A percentile compares a stretch with the other conserved stretches of the same genome.
Evolutionary conservation across 495 filamentous ascomycete genomes (phyloP).

Genomic region (Xylaria curta): DNA sequence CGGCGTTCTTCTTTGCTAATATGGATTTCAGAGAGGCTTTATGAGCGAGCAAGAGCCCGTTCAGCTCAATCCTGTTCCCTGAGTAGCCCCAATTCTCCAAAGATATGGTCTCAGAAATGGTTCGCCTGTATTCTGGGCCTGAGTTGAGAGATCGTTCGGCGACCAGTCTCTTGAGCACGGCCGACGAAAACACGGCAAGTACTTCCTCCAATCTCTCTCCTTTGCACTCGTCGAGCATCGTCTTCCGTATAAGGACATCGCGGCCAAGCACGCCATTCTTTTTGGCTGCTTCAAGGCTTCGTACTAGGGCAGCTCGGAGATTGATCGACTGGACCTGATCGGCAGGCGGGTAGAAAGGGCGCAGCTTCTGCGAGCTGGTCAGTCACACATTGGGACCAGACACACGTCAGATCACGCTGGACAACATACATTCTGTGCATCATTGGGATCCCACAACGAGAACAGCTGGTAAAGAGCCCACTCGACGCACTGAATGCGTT

Average conservation of each 20-base stretch:
- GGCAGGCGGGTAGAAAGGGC: slow-evolving; percentile 85
- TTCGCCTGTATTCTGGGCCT: slow-evolving; percentile 47
- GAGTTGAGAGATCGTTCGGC: slow-evolving; percentile 49
- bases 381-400: slow-evolving; percentile 11
- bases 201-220: slow-evolving; percentile 83
- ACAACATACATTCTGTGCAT: slow-evolving; percentile 68
- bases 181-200: slow-evolving; percentile 77
- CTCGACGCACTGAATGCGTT: slow-evolving; percentile 77
- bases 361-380: slow-evolving; percentile 68
- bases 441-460: slow-evolving; percentile 76
- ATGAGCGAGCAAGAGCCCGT: slow-evolving; percentile 75
- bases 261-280: slow-evolving; percentile 82
- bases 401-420: not conserved
- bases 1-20: slow-evolving; percentile 62
- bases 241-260: slow-evolving; percentile 80
- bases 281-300: slow-evolving; percentile 78
- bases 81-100: slow-evolving; percentile 64
- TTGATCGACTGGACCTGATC: slow-evolving; percentile 89
- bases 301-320: slow-evolving; percentile 82
- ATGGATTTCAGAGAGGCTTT: slow-evolving; percentile 63
- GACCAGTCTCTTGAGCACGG: slow-evolving; percentile 74
- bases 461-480: slow-evolving; percentile 87
- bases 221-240: slow-evolving; percentile 91
- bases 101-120: slow-evolving; percentile 63
- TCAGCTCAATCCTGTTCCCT: slow-evolving; percentile 64